A percentile compares a stretch with the other conserved stretches of the same genome.
phyloP scores from a whole-genome alignment of 2,329 filamentous ascomycete genomes.

The Curvularia verruculosa region DNA sequence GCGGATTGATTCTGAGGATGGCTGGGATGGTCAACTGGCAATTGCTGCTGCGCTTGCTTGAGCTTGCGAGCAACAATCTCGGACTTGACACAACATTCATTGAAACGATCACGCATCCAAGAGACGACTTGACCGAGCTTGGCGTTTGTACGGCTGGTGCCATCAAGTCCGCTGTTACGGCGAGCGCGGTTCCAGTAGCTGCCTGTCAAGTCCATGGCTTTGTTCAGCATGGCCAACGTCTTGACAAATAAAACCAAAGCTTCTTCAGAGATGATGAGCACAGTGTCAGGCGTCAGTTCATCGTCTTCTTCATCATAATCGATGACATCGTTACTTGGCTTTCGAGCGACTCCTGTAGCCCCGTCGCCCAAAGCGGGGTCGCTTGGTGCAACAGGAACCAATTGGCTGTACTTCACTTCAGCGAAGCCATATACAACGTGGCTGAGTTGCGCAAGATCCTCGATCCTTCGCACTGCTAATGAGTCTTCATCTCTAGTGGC shows the following conservation, averaged over 20 bases:
- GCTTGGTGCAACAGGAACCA: slow-evolving; percentile 83
- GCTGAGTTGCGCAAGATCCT: slow-evolving; percentile 89
- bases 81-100: slow-evolving; percentile 95
- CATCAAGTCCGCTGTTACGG: slow-evolving; percentile 59
- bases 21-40: slow-evolving; percentile 83
- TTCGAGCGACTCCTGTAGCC: slow-evolving; percentile 55
- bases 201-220: slow-evolving; percentile 93
- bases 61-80: slow-evolving; percentile 91
- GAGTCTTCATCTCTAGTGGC: slow-evolving; percentile 76
- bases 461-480: slow-evolving; percentile 78
- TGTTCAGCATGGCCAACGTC: slow-evolving; percentile 84
- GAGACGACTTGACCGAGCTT: slow-evolving; percentile 92
- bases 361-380: slow-evolving; percentile 70
- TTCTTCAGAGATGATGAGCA: slow-evolving; percentile 88
- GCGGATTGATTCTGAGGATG: slow-evolving; percentile 79
- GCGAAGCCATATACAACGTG: slow-evolving; percentile 98
- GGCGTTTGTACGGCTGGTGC: slow-evolving; percentile 45
- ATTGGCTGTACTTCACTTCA: slow-evolving; percentile 96
- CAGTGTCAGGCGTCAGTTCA: slow-evolving; percentile 82
- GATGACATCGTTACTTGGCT: slow-evolving; percentile 56
- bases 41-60: slow-evolving; percentile 79
- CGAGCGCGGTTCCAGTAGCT: slow-evolving; percentile 87
- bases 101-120: slow-evolving; percentile 93
- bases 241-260: slow-evolving; percentile 96
- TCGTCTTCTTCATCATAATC: slow-evolving; percentile 59